Conservation (phyloP, 176 grass and related monocot species). For the Aegilops speltoides region DNA sequence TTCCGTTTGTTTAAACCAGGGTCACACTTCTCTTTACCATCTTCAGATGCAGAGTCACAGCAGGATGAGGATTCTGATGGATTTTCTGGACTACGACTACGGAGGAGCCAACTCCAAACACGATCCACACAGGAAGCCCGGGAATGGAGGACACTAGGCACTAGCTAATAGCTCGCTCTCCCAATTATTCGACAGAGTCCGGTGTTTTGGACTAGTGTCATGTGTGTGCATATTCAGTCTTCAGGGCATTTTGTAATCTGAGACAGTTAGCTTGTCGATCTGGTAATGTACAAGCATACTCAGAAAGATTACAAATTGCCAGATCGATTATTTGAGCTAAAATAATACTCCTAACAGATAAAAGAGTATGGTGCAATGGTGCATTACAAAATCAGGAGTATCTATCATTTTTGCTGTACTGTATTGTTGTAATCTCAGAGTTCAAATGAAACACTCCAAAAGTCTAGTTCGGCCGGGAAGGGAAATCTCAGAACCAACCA, state of each 20-base stretch:
- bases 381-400: not conserved
- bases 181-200: not conserved
- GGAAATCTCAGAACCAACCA: too few species aligned
- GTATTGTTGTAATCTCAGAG: not conserved
- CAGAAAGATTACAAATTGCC: too few species aligned
- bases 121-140: conserved; percentile 62
- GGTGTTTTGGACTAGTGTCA: not conserved
- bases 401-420: not conserved
- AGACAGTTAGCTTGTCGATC: not conserved
- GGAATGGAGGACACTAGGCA: conserved; percentile 53
- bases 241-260: not conserved
- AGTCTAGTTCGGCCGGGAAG: too few species aligned
- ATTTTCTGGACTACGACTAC: conserved; percentile 73
- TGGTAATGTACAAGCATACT: too few species aligned
- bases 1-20: not conserved
- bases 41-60: conserved; percentile 12
- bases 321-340: too few species aligned
- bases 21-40: not conserved
- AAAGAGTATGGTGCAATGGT: too few species aligned
- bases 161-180: too few species aligned
- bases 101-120: conserved; percentile 73
- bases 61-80: conserved; percentile 49
- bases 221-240: not conserved
- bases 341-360: too few species aligned
- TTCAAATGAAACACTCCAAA: too few species aligned